A percentile compares a stretch with the other conserved stretches of the same genome.
Evolutionary conservation across 2,329 filamentous ascomycete species (phyloP).

Genomic region (Rutstroemia sp.): DNA sequence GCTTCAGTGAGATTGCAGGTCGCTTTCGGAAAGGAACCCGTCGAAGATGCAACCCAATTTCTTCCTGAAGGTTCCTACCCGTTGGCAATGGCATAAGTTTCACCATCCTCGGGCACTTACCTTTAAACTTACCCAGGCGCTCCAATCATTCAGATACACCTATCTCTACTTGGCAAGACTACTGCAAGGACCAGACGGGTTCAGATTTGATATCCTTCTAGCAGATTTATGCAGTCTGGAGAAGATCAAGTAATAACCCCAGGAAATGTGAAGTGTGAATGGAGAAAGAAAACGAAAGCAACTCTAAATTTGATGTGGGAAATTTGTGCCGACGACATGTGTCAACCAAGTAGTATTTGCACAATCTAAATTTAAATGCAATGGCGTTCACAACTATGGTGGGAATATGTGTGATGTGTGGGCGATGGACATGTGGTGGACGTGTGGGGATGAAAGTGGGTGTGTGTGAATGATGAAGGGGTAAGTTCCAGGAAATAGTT

Average conservation of each 20-base stretch:
- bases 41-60: conserved; percentile 4
- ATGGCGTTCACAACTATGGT: too few species aligned
- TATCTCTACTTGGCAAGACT: not conserved
- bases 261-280: not conserved
- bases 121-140: not conserved
- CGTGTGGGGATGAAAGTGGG: not conserved
- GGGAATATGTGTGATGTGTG: not conserved
- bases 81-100: conserved; percentile 1
- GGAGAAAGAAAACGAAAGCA: not conserved
- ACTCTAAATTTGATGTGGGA: not conserved
- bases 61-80: not conserved
- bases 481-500: not conserved
- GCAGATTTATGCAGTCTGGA: too few species aligned
- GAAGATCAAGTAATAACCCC: not conserved
- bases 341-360: not conserved
- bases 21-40: conserved; percentile 1
- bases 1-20: not conserved
- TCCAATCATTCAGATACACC: not conserved
- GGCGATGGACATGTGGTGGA: not conserved
- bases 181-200: not conserved
- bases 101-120: not conserved
- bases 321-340: not conserved
- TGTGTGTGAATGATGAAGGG: not conserved
- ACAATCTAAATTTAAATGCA: not conserved
- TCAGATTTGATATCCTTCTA: not conserved